Evolutionary conservation across 441 rosid species (phyloP), one percentile per base, ranked within the genome.

Genomic region (Aquilaria agallochum): DNA sequence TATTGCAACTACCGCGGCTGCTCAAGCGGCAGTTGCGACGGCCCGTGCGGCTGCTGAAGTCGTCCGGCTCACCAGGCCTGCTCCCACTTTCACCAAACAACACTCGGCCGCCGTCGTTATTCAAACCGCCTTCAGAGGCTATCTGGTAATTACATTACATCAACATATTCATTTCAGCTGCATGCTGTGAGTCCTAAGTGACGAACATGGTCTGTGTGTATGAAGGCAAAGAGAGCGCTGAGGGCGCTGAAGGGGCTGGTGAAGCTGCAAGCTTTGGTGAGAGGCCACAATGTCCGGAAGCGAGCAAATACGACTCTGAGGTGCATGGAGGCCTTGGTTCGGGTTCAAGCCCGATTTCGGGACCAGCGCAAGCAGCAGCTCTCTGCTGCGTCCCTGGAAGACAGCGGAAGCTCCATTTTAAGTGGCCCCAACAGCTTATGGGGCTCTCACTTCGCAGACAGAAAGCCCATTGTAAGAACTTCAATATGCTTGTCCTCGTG

Each of bases 201-300:
- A 11, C 40, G 13, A 60, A 11, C 9, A 20, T 15, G 10, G 13
- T 10, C 13, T 36, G 36, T 59, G 59, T 31, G 66, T 70, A 56
- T 78, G 67, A 72, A 89, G 96, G 96, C 91, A 59, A 74, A 77
- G 74, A 83, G 79, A 71, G 94, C 96, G 47, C 72, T 82, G 27
- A 63, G 72, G 59, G 86, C 88, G 30, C 70, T 80, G 27, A 75
- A 72, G 69, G 90, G 83, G 49, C 58, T 82, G 55, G 88, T 85
- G 75, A 77, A 68, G 72, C 81, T 82, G 55, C 90, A 85, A 79
- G 90, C 88, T 6, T 55, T 82, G 56, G 85, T 82, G 69, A 80
- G 90, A 78, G 90, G 90, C 40, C 78, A 75, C 64, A 77, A 75
- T 55, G 88, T 82, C 34, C 75, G 90, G 55, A 78, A 68, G 69